Percentiles rank a stretch among this genome's conserved stretches.
Conservation (phyloP, 2,329 filamentous ascomycete genomes). For the Epichloe hybrida region DNA sequence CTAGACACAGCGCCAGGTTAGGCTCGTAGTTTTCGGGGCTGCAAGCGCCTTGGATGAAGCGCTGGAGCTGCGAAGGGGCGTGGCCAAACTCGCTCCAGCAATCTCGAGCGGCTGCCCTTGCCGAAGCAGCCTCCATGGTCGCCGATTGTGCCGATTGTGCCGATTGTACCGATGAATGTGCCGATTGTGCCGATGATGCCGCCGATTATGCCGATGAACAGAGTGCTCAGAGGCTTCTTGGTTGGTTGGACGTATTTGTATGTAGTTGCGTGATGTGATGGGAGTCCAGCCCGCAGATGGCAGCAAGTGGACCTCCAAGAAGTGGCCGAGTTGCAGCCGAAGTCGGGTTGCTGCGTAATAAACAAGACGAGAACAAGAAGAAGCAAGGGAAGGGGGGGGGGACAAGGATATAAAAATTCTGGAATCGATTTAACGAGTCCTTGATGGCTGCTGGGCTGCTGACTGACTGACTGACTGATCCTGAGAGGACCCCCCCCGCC, state of each 20-base stretch:
- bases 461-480: too few species aligned
- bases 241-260: background rate
- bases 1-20: slow-evolving; percentile 88
- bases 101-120: slow-evolving; percentile 88
- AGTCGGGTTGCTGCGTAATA: background rate
- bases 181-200: slow-evolving; percentile 10
- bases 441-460: slow-evolving; percentile 2
- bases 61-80: slow-evolving; percentile 71
- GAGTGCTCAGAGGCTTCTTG: background rate
- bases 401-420: background rate
- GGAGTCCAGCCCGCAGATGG: background rate
- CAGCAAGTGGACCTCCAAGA: background rate
- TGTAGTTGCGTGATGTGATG: background rate
- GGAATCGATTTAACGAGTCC: background rate
- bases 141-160: slow-evolving; percentile 11
- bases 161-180: background rate
- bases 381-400: too few species aligned
- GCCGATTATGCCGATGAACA: background rate
- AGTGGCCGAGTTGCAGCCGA: background rate
- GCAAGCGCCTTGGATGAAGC: slow-evolving; percentile 92
- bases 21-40: slow-evolving; percentile 97
- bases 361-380: too few species aligned
- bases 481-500: background rate
- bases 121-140: slow-evolving; percentile 82
- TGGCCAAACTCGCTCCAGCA: slow-evolving; percentile 76